Evolutionary conservation across 257 asterid genomes (phyloP).

Genomic region (Apocynum venetum): DNA sequence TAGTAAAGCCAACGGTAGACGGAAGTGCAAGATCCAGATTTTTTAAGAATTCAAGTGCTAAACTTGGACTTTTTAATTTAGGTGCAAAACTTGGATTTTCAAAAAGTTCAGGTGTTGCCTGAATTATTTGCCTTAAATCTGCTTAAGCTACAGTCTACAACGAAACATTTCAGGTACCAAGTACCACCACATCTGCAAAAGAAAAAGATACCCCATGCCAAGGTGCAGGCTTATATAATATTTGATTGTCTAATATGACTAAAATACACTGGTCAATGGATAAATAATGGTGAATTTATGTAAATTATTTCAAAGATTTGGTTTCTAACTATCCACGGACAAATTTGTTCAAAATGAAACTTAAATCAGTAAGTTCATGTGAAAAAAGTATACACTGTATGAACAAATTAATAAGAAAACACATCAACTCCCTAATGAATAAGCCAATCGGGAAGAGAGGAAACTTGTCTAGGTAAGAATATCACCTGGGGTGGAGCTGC

Average conservation of each 20-base stretch:
- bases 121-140: no score
- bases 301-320: background rate
- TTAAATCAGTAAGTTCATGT: background rate
- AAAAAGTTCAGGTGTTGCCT: no score
- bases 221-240: background rate
- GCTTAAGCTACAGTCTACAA: background rate
- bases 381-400: background rate
- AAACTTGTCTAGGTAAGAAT: background rate
- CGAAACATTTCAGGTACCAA: background rate
- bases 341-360: background rate
- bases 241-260: background rate
- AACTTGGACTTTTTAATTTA: no score
- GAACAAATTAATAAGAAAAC: background rate
- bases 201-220: background rate
- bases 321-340: background rate
- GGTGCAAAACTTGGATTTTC: no score
- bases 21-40: no score
- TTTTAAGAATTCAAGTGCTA: no score
- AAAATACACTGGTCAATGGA: background rate
- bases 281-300: background rate
- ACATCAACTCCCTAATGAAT: background rate
- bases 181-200: background rate
- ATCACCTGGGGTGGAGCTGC: slow-evolving; percentile 80
- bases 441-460: background rate
- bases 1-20: no score